A percentile compares a stretch with the other conserved stretches of the same genome.
These are phyloP conservation scores for Hygrocybe coccinea DNA, from an alignment of 768 basidiomycete species.

Conservation along the genomic window DNA sequence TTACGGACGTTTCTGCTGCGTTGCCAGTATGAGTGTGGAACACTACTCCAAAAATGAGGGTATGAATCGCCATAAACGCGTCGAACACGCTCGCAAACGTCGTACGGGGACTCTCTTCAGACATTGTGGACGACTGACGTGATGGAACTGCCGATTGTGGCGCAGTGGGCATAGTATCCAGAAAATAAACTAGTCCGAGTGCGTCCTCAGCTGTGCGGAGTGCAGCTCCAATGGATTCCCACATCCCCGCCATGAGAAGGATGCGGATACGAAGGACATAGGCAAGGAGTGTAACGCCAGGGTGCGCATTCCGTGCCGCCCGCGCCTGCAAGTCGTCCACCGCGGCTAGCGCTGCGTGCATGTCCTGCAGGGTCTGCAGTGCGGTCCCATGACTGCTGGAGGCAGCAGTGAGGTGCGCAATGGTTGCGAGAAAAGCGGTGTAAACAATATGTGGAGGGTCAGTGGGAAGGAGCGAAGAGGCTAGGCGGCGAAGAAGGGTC, in stretches of 20 bases:
- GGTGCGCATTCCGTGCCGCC: slow-evolving; percentile 26
- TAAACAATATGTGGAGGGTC: slow-evolving; percentile 55
- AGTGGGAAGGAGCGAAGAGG: slow-evolving; percentile 41
- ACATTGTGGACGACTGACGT: not conserved
- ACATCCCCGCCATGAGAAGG: slow-evolving; percentile 50
- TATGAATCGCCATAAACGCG: slow-evolving; percentile 42
- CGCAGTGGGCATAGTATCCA: no score
- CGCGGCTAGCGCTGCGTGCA: slow-evolving; percentile 23
- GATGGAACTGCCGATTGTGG: not conserved
- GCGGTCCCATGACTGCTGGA: not conserved
- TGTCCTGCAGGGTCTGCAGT: slow-evolving; percentile 16
- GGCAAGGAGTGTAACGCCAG: slow-evolving; percentile 44
- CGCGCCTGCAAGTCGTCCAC: slow-evolving; percentile 33
- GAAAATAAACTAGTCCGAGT: slow-evolving; percentile 39
- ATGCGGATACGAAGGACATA: slow-evolving; percentile 54
- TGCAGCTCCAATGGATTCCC: slow-evolving; percentile 47
- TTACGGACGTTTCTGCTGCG: slow-evolving; percentile 40
- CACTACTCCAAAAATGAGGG: slow-evolving; percentile 57
- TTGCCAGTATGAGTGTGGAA: slow-evolving; percentile 59
- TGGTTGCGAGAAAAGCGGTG: slow-evolving; percentile 50
- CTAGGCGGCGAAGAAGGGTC: slow-evolving; percentile 50
- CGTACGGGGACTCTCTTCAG: not conserved
- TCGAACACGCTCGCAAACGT: slow-evolving; percentile 10
- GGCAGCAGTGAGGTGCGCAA: slow-evolving; percentile 38
- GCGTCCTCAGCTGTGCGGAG: slow-evolving; percentile 46